phyloP scores from a whole-genome alignment of 2,329 filamentous ascomycete genomes.

The Fusarium sterilihyphosum region DNA sequence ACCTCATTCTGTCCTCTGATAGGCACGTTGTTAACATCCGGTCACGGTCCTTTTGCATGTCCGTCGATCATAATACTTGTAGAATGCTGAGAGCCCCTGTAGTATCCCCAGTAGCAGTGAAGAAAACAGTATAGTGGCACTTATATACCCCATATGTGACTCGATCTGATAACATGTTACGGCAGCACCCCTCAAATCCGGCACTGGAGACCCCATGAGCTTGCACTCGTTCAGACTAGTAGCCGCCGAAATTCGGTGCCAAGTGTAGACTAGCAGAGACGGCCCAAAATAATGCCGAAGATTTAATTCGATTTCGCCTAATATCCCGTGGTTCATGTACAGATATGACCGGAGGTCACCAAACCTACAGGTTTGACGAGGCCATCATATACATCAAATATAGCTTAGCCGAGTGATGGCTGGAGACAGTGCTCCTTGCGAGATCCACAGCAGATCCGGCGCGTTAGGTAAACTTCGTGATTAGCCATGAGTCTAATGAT shows the following conservation, averaged over 20 bases:
- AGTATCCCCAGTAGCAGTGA: background rate
- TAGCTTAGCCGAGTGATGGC: conserved; percentile 8
- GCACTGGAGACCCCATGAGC: background rate
- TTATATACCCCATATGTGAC: conserved; percentile 15
- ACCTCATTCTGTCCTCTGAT: background rate
- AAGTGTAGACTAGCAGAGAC: background rate
- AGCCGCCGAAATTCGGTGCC: conserved; percentile 2
- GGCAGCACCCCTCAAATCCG: conserved; percentile 16
- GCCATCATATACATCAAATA: conserved; percentile 1
- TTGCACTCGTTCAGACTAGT: conserved; percentile 2
- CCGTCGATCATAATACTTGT: conserved; percentile 17
- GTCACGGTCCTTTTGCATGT: conserved; percentile 14
- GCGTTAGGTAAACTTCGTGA: background rate
- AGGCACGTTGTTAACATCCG: background rate
- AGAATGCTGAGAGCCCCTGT: conserved; percentile 10
- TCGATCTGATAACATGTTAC: conserved; percentile 18
- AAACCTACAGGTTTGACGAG: background rate
- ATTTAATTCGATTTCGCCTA: conserved; percentile 4
- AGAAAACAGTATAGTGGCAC: conserved; percentile 7
- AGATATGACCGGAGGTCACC: background rate
- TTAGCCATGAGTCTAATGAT: background rate
- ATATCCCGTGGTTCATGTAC: background rate
- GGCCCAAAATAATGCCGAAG: conserved; percentile 8
- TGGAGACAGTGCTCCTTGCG: background rate
- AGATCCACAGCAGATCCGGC: background rate